phyloP scores from a whole-genome alignment of 2,329 filamentous ascomycete species.

The Pseudopyricularia cyperi region DNA sequence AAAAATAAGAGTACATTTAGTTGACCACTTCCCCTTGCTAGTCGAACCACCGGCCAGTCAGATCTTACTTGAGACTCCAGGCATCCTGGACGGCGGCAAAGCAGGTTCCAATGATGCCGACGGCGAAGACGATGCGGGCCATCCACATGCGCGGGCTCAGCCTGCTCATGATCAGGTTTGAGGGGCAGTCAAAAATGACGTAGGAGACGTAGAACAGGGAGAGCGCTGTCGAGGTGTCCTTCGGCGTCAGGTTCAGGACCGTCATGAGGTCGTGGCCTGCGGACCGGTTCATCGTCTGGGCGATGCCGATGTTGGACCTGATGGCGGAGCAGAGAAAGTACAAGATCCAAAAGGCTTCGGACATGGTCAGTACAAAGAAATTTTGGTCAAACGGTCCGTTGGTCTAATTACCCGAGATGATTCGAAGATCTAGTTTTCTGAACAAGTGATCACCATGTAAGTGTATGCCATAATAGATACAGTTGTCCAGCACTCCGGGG shows the following conservation, averaged over 20 bases:
- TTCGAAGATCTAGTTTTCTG: conserved; percentile 43
- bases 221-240: conserved; percentile 71
- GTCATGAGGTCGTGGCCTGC: conserved; percentile 62
- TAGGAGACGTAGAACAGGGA: conserved; percentile 89
- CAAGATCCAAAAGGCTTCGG: conserved; percentile 66
- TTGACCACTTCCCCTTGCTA: background rate
- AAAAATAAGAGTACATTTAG: background rate
- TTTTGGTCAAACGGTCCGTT: background rate
- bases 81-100: conserved; percentile 70
- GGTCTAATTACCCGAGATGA: conserved; percentile 37
- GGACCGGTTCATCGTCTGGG: conserved; percentile 80
- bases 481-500: background rate
- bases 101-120: conserved; percentile 71
- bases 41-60: conserved; percentile 1
- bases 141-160: conserved; percentile 84
- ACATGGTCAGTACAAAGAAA: background rate
- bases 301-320: conserved; percentile 79
- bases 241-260: conserved; percentile 54
- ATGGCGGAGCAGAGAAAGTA: conserved; percentile 92
- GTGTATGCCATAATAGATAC: background rate
- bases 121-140: conserved; percentile 78
- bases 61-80: conserved; percentile 65
- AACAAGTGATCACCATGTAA: background rate
- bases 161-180: conserved; percentile 77
- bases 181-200: conserved; percentile 78